Evolutionary conservation across 495 filamentous ascomycete genomes (phyloP).

Genomic region (Chaetomium cochliodes): DNA sequence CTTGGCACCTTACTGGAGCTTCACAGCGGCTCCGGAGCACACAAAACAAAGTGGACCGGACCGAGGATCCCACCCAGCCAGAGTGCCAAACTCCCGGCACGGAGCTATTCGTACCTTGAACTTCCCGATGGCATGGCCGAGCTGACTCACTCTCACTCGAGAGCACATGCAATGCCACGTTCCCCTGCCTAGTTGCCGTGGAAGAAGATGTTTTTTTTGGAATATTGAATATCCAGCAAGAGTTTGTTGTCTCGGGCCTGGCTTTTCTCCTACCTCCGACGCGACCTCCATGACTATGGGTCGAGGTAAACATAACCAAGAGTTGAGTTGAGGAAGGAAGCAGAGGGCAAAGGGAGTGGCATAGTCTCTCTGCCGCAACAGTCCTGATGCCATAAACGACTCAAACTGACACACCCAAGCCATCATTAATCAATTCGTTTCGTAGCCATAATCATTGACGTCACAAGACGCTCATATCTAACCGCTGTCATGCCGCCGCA

Average conservation of each 20-base stretch:
- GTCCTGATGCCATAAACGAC: background rate
- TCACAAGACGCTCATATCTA: constrained; percentile 2
- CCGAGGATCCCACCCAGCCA: constrained; percentile 5
- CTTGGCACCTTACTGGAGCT: background rate
- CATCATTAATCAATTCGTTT: constrained; percentile 4
- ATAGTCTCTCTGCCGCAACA: too few species aligned
- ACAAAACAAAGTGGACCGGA: background rate
- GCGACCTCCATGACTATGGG: too few species aligned
- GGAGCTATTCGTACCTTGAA: background rate
- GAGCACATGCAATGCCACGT: too few species aligned
- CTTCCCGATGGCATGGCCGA: background rate
- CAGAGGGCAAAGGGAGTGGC: too few species aligned
- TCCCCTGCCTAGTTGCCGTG: too few species aligned
- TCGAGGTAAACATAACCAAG: too few species aligned
- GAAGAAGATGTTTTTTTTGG: too few species aligned
- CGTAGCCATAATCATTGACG: constrained; percentile 17
- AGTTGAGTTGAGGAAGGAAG: too few species aligned
- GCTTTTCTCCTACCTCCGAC: too few species aligned
- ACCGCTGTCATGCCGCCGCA: background rate
- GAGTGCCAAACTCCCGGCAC: background rate
- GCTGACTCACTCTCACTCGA: constrained; percentile 20
- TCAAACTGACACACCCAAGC: background rate
- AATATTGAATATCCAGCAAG: too few species aligned
- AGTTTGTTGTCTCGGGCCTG: too few species aligned
- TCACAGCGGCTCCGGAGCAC: background rate